Base-by-base conservation (phyloP, 2,329 filamentous ascomycete species). In the Trichoderma harzianum region DNA sequence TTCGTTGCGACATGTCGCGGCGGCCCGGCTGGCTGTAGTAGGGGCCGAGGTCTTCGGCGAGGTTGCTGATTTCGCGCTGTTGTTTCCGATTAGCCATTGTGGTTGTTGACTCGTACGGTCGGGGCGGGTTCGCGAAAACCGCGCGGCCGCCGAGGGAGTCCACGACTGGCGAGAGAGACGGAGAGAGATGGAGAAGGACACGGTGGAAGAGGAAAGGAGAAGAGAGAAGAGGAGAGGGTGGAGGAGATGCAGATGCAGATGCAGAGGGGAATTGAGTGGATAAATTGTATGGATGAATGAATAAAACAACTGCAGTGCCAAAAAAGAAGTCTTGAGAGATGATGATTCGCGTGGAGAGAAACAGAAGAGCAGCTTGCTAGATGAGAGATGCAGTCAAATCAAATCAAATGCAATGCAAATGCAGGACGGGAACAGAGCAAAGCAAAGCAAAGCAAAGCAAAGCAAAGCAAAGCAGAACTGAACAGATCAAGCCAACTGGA, bases 1-100 rank as follows among this genome's bases (percentile, higher is more conserved):
- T 84, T 73, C 83, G 80, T 76, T 84, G 83, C 57, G 83, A 84
- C 83, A 84, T 85, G 14, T 69, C 66, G 47, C 53, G 68, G 53
- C 57, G 60, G 43, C 61, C 60, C 21, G 76, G 75, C 69, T 76
- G 74, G 47, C 79, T 76, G 72, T 78, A 80, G 69, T 78, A 80
- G 14, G 79, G 78, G 10, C 79, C 79, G 64, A 81, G 79, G 62
- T 81, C 76, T 75, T 80, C 79, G 61, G 76, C 74, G 72, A 81
- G 80, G 55, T 78, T 78, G 72, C 77, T 78, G 74, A 81, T 72
- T 76, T 81, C 79, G 73, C 76, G 74, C 75, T 78, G 77, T 76
- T 76, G 78, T 73, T 77, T 78, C 73, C 73, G 76, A 78, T 80
- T 79, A 81, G 79, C 78, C 79, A 80, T 79, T 18, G 53, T 69